These are phyloP conservation scores for Phytophthora fragariae DNA, from an alignment of 352 stramenopile genomes.

Conservation along the genomic window DNA sequence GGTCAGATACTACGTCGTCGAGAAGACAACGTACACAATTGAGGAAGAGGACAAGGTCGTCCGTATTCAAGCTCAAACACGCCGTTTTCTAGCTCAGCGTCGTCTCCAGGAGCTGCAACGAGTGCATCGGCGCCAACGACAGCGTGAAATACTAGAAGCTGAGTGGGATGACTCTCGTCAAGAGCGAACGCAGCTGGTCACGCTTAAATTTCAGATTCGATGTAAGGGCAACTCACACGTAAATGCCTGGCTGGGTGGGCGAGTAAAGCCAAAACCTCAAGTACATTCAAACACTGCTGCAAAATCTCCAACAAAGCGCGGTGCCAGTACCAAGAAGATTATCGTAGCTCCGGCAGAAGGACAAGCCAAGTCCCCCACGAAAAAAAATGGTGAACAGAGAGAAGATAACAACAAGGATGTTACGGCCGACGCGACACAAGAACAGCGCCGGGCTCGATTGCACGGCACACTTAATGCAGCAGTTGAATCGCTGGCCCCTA, in stretches of 20 bases:
- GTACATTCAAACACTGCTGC: not conserved
- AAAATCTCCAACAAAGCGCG: conserved; percentile 16
- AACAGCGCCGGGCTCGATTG: conserved; percentile 14
- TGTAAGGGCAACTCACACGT: conserved; percentile 29
- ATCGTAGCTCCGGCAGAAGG: conserved; percentile 5
- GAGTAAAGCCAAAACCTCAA: conserved; percentile 28
- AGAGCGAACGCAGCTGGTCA: conserved; percentile 60
- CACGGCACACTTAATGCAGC: conserved; percentile 24
- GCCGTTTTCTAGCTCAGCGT: conserved; percentile 50
- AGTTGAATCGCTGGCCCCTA: conserved; percentile 26
- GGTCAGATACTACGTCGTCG: conserved; percentile 30
- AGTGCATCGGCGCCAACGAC: conserved; percentile 34
- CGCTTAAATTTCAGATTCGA: conserved; percentile 43
- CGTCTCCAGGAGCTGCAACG: conserved; percentile 42
- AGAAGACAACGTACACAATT: conserved; percentile 69
- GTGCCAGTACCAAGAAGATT: conserved; percentile 14
- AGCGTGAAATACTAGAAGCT: conserved; percentile 42
- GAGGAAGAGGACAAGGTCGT: conserved; percentile 64
- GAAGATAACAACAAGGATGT: conserved; percentile 6
- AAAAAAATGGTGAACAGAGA: conserved; percentile 14
- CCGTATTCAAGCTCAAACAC: conserved; percentile 50
- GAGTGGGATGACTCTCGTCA: conserved; percentile 48
- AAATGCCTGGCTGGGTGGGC: conserved; percentile 23
- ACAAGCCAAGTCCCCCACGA: conserved; percentile 17
- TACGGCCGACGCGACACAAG: conserved; percentile 1